A percentile compares a stretch with the other conserved stretches of the same genome.
Conservation (phyloP, 495 filamentous ascomycete species). For the Daldinia childiae region DNA sequence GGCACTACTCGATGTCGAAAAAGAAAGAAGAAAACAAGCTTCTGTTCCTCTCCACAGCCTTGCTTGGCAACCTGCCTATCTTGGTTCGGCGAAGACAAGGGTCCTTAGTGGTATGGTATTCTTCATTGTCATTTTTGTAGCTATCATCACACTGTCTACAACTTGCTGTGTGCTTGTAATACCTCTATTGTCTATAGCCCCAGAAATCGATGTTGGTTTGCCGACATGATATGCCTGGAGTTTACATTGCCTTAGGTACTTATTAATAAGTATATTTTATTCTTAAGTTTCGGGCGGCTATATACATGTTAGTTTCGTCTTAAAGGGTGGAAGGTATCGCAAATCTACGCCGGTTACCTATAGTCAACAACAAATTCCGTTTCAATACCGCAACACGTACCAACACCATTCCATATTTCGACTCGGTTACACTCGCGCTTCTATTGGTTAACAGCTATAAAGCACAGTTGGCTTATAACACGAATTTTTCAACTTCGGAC, state of each 20-base stretch:
- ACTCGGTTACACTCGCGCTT: not conserved
- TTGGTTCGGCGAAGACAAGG: slow-evolving; percentile 21
- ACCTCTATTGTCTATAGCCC: too few species aligned
- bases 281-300: too few species aligned
- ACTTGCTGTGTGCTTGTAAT: too few species aligned
- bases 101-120: slow-evolving; percentile 26
- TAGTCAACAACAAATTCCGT: too few species aligned
- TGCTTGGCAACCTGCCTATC: slow-evolving; percentile 3
- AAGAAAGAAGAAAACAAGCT: slow-evolving; percentile 21
- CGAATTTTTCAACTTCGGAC: not conserved
- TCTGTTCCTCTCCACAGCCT: slow-evolving; percentile 14
- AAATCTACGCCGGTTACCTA: too few species aligned
- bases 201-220: too few species aligned
- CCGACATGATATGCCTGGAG: too few species aligned
- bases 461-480: not conserved
- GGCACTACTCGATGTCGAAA: not conserved
- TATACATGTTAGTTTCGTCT: too few species aligned
- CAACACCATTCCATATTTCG: not conserved
- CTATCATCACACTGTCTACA: not conserved
- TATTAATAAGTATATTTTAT: too few species aligned
- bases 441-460: not conserved
- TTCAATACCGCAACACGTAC: too few species aligned
- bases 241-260: too few species aligned
- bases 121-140: not conserved
- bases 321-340: too few species aligned